Percentiles rank a stretch among this genome's conserved stretches.
These are phyloP conservation scores for Candida neerlandica DNA, from an alignment of 1,139 yeast genomes.

Conservation along the genomic window DNA sequence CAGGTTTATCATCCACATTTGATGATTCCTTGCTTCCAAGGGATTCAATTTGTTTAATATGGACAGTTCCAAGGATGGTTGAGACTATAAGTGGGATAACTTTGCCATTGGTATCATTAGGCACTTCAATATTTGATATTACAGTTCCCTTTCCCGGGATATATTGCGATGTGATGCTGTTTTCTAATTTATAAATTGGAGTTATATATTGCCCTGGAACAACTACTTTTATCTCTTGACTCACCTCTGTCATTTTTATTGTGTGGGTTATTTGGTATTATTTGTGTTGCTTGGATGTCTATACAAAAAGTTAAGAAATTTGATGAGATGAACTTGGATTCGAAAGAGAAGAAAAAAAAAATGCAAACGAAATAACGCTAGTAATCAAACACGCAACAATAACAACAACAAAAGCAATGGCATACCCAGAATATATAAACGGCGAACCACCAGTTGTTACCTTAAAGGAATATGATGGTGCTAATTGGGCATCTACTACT, in stretches of 20 bases:
- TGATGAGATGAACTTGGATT: not conserved
- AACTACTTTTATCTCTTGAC: slow-evolving; percentile 27
- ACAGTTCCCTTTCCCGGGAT: slow-evolving; percentile 45
- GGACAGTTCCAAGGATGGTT: slow-evolving; percentile 65
- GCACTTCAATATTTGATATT: slow-evolving; percentile 33
- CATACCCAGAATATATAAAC: slow-evolving; percentile 46
- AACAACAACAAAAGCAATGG: slow-evolving; percentile 17
- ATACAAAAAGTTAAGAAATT: not conserved
- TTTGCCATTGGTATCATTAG: slow-evolving; percentile 24
- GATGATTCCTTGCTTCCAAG: slow-evolving; percentile 16
- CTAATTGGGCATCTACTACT: slow-evolving; percentile 54
- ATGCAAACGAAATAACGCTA: not conserved
- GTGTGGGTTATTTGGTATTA: not conserved
- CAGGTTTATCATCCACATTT: not conserved
- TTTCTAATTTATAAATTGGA: slow-evolving; percentile 36
- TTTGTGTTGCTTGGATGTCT: too few relatives aligned
- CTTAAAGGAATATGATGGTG: slow-evolving; percentile 50
- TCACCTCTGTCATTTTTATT: not conserved
- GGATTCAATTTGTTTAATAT: slow-evolving; percentile 25
- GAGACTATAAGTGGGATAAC: slow-evolving; percentile 59
- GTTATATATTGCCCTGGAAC: slow-evolving; percentile 75
- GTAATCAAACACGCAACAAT: not conserved
- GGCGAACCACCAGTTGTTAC: slow-evolving; percentile 52
- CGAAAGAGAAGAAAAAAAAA: not conserved
- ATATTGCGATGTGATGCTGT: slow-evolving; percentile 22